Percentiles rank a stretch among this genome's conserved stretches.
Evolutionary conservation across 108 stramenopile genomes (phyloP).

Genomic region (Fistulifera solaris): DNA sequence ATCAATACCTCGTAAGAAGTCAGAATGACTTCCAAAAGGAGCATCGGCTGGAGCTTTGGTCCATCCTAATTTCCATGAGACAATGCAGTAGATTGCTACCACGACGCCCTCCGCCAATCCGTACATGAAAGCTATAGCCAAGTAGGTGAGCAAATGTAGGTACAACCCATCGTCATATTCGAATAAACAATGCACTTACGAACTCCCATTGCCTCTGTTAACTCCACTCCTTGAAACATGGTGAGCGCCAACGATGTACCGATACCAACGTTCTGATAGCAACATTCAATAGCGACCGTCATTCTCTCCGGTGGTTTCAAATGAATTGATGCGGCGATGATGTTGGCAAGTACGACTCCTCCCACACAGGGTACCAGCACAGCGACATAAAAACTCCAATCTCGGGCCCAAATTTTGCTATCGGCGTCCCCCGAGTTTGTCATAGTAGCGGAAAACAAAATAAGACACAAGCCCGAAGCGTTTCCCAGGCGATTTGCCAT

Average conservation of each 20-base stretch:
- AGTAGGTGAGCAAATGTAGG: no score
- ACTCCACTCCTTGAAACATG: constrained; percentile 63
- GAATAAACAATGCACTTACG: constrained; percentile 23
- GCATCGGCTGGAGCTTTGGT: constrained; percentile 49
- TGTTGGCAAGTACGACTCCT: constrained; percentile 53
- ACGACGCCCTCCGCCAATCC: constrained; percentile 39
- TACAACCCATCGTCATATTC: no score
- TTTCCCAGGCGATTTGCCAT: constrained; percentile 50
- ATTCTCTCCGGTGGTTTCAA: constrained; percentile 63
- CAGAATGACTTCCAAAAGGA: constrained; percentile 24
- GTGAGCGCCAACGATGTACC: constrained; percentile 61
- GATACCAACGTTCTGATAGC: constrained; percentile 87
- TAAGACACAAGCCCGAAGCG: constrained; percentile 43
- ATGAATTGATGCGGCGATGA: constrained; percentile 24
- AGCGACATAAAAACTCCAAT: constrained; percentile 63
- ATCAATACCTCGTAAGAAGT: constrained; percentile 34
- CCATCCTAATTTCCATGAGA: constrained; percentile 53
- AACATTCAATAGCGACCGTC: constrained; percentile 71
- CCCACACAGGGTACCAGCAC: constrained; percentile 52
- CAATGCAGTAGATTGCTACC: constrained; percentile 36
- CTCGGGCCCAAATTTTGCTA: constrained; percentile 55
- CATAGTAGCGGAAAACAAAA: constrained; percentile 60
- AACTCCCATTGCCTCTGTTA: constrained; percentile 63
- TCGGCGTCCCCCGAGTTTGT: constrained; percentile 48
- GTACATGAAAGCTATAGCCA: constrained; percentile 54